Evolutionary conservation across 495 filamentous ascomycete species (phyloP).

Genomic region (Aspergillus funiculosus): DNA sequence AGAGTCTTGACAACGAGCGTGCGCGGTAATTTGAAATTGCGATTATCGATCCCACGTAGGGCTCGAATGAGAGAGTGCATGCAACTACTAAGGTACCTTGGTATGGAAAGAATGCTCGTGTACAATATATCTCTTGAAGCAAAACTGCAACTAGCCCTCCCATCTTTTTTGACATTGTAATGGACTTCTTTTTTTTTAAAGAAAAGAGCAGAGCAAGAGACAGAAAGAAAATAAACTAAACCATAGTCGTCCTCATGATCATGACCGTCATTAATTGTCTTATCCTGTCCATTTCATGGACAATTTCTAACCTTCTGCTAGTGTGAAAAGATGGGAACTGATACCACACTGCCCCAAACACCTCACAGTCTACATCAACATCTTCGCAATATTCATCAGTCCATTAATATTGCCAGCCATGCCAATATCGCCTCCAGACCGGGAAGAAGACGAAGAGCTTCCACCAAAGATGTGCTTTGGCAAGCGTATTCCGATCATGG

Average conservation of each 20-base stretch:
- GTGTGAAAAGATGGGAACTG: not conserved
- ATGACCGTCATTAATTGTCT: conserved; percentile 12
- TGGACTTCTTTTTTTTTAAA: too few relatives aligned
- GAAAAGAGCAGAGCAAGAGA: not conserved
- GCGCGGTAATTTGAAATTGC: too few relatives aligned
- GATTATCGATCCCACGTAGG: too few relatives aligned
- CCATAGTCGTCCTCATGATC: conserved; percentile 16
- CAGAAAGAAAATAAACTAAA: conserved; percentile 6
- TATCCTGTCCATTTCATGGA: not conserved
- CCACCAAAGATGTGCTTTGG: conserved; percentile 51
- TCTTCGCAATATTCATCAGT: conserved; percentile 56
- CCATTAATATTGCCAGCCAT: conserved; percentile 44
- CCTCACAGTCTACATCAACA: conserved; percentile 58
- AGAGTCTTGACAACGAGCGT: too few relatives aligned
- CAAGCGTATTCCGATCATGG: conserved; percentile 68
- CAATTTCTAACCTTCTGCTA: not conserved
- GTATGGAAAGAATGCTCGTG: too few relatives aligned
- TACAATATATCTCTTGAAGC: too few relatives aligned
- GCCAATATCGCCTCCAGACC: conserved; percentile 26
- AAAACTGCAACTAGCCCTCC: conserved; percentile 17
- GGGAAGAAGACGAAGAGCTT: conserved; percentile 20
- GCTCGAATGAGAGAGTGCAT: too few relatives aligned
- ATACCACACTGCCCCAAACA: too few relatives aligned
- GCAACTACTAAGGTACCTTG: too few relatives aligned
- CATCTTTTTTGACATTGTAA: conserved; percentile 6